A percentile compares a stretch with the other conserved stretches of the same genome.
These are phyloP conservation scores for Avicennia marina DNA, from an alignment of 257 asterid species.

Conservation along the genomic window DNA sequence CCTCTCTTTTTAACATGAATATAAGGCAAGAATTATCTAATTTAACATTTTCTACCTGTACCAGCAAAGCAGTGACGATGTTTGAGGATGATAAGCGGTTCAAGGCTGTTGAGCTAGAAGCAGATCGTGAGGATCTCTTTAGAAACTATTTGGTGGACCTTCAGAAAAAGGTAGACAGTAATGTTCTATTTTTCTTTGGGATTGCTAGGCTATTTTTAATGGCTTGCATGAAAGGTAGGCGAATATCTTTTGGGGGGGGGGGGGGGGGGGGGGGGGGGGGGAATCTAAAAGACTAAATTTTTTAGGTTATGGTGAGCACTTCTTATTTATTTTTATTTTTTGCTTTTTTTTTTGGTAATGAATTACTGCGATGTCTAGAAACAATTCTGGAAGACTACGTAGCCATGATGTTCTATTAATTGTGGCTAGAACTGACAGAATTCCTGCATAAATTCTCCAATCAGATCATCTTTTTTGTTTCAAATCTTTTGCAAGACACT, in stretches of 20 bases:
- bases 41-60: constrained; percentile 18
- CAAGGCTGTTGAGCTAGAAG: constrained; percentile 89
- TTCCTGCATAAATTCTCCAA: too few species aligned
- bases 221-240: too few species aligned
- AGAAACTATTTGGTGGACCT: constrained; percentile 89
- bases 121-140: constrained; percentile 94
- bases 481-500: background rate
- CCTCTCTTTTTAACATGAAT: constrained; percentile 18
- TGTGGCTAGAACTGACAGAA: too few species aligned
- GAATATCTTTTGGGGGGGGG: too few species aligned
- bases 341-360: background rate
- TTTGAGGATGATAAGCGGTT: constrained; percentile 93
- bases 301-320: constrained; percentile 1
- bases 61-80: constrained; percentile 88
- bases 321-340: too few species aligned
- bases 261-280: too few species aligned
- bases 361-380: background rate
- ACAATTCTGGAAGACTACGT: background rate
- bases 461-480: background rate
- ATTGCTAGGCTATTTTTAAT: background rate
- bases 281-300: too few species aligned
- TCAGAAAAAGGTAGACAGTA: constrained; percentile 64
- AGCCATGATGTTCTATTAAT: too few species aligned
- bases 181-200: constrained; percentile 3
- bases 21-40: too few species aligned